These are phyloP conservation scores for Apiotrichum brassicae DNA, from an alignment of 1,284 basidiomycete genomes.

Conservation along the genomic window DNA sequence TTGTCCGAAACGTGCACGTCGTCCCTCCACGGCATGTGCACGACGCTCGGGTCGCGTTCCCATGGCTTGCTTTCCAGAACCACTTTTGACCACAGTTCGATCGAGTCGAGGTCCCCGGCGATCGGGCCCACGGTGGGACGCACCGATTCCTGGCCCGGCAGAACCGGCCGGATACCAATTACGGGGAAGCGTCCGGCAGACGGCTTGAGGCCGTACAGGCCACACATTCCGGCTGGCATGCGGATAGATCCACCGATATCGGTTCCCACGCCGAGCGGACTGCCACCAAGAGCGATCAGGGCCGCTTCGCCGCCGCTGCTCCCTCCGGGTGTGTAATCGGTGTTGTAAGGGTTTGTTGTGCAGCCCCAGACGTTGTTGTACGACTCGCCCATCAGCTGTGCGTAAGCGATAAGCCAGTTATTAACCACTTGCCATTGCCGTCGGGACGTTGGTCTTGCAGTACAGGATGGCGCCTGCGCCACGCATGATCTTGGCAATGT, in stretches of 20 bases:
- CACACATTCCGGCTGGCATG: constrained; percentile 61
- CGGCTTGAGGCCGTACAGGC: constrained; percentile 63
- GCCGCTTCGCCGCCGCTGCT: constrained; percentile 59
- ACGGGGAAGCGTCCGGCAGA: constrained; percentile 55
- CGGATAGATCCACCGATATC: constrained; percentile 66
- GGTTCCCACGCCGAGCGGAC: constrained; percentile 59
- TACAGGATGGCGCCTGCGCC: constrained; percentile 11
- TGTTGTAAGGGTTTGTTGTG: constrained; percentile 44
- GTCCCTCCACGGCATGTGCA: constrained; percentile 59
- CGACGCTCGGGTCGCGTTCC: constrained; percentile 57
- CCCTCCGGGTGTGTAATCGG: constrained; percentile 51
- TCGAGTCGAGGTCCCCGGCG: constrained; percentile 53
- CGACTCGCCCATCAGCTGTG: constrained; percentile 6
- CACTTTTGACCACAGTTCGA: constrained; percentile 57
- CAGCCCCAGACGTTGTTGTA: constrained; percentile 24
- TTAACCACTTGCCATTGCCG: constrained; percentile 8
- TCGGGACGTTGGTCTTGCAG: constrained; percentile 19
- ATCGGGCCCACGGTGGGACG: constrained; percentile 65
- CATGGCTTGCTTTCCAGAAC: constrained; percentile 53
- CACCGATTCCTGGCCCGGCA: constrained; percentile 61
- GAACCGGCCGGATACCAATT: constrained; percentile 53
- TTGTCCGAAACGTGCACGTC: constrained; percentile 54
- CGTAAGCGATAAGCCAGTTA: background rate
- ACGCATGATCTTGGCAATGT: constrained; percentile 25
- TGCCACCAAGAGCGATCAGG: constrained; percentile 54